Percentiles rank a stretch among this genome's conserved stretches.
Evolutionary conservation across 2,329 filamentous ascomycete genomes (phyloP).

Genomic region (Aspergillus unguis): DNA sequence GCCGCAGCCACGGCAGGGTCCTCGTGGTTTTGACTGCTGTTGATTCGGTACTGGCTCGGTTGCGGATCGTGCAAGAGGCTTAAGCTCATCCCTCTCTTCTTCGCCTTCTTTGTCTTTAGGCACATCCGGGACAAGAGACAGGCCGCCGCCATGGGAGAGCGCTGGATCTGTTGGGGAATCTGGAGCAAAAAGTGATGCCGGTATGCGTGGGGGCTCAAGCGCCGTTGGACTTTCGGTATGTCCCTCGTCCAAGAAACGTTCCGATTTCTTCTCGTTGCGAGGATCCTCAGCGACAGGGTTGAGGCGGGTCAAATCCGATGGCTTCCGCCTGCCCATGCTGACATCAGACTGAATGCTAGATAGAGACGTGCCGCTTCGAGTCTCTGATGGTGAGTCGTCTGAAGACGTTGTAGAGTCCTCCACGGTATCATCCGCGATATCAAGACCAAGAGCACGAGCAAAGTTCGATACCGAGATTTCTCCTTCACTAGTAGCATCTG

Average conservation of each 20-base stretch:
- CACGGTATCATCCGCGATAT: conserved; percentile 63
- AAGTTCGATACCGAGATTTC: conserved; percentile 39
- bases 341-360: conserved; percentile 54
- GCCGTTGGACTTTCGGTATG: conserved; percentile 29
- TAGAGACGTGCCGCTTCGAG: conserved; percentile 59
- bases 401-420: conserved; percentile 65
- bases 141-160: conserved; percentile 36
- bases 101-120: conserved; percentile 3
- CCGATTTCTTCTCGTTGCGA: conserved; percentile 31
- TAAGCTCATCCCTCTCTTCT: conserved; percentile 13
- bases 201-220: conserved; percentile 31
- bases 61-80: conserved; percentile 19
- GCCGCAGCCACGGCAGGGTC: conserved; percentile 78
- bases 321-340: conserved; percentile 29
- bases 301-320: conserved; percentile 41
- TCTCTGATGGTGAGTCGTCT: conserved; percentile 59
- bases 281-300: conserved; percentile 57
- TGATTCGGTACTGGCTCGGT: conserved; percentile 40
- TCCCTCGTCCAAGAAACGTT: conserved; percentile 26
- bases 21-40: conserved; percentile 53
- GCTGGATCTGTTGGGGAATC: conserved; percentile 50
- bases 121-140: conserved; percentile 34
- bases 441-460: conserved; percentile 39
- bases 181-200: conserved; percentile 31
- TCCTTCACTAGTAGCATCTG: conserved; percentile 30